A percentile compares a stretch with the other conserved stretches of the same genome.
These are phyloP conservation scores for Talaromyces atroroseus DNA, from an alignment of 2,329 filamentous ascomycete genomes.

Conservation along the genomic window DNA sequence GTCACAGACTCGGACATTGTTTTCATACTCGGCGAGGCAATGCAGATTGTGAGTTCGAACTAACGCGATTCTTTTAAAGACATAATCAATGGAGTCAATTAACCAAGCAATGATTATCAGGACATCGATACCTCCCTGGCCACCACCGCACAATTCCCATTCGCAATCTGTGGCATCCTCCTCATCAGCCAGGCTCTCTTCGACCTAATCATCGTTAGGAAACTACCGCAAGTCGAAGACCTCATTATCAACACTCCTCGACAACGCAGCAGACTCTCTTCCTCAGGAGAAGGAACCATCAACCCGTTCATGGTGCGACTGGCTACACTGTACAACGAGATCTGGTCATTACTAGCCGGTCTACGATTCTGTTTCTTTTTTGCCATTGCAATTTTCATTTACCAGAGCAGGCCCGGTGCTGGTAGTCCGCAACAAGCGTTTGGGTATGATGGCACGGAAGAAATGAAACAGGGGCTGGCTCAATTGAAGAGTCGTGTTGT, in stretches of 20 bases:
- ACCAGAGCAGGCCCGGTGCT: slow-evolving; percentile 26
- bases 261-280: background rate
- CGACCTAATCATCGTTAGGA: slow-evolving; percentile 59
- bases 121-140: slow-evolving; percentile 61
- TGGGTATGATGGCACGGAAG: background rate
- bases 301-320: slow-evolving; percentile 23
- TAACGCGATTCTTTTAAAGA: background rate
- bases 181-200: slow-evolving; percentile 60
- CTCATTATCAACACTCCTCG: slow-evolving; percentile 35
- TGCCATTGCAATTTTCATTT: slow-evolving; percentile 34
- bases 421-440: slow-evolving; percentile 19
- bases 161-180: slow-evolving; percentile 63
- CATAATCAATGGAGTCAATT: slow-evolving; percentile 9
- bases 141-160: slow-evolving; percentile 60
- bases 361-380: slow-evolving; percentile 33
- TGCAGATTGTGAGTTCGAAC: slow-evolving; percentile 61
- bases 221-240: slow-evolving; percentile 59
- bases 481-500: slow-evolving; percentile 76
- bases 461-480: slow-evolving; percentile 46
- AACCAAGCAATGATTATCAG: slow-evolving; percentile 17
- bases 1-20: slow-evolving; percentile 77
- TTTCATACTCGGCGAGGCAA: slow-evolving; percentile 73
- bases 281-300: slow-evolving; percentile 36
- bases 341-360: slow-evolving; percentile 33
- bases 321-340: slow-evolving; percentile 32